Evolutionary conservation across 2,329 filamentous ascomycete species (phyloP), one percentile per base, ranked within the genome.

Genomic region (Beauveria pseudobassiana): DNA sequence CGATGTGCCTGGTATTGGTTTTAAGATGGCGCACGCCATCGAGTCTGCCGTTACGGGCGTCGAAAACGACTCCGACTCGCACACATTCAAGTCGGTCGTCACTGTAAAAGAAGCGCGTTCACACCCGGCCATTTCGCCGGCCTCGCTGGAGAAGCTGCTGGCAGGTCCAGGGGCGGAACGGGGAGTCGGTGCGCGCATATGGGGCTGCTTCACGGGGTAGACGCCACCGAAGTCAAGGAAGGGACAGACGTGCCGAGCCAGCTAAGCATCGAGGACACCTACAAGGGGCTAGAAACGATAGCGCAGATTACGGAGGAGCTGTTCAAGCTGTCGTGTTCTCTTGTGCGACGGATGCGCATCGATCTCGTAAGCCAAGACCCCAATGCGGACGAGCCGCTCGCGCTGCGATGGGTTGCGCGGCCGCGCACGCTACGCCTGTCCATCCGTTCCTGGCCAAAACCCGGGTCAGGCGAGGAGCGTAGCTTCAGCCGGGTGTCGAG

Each of bases 251-350:
- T 96, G 1, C 93, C 93, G 0, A 86, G 85, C 1, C 93, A 97
- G 73, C 96, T 98, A 71, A 95, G 91, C 72, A 95, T 98, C 65
- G 93, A 98, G 71, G 93, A 98, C 74, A 95, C 91, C 18, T 98
- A 96, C 72, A 82, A 84, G 26, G 85, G 86, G 18, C 77, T 96
- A 1, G 83, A 88, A 66, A 86, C 80, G 0, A 71, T 88, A 57
- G 73, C 83, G 1, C 81, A 87, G 63, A 85, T 96, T 34, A 75
- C 78, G 48, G 84, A 83, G 64, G 88, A 96, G 73, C 77, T 97
- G 46, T 74, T 77, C n/a, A 80, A 83, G 63, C 77, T 97, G 2
- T 81, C 88, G 0, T 78, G 77, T 14, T 91, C 89, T 65, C 78
- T 98, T 10, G 73, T 97, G 14, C 83, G 84, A 38, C 83, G 93